A percentile compares a stretch with the other conserved stretches of the same genome.
These are phyloP conservation scores for Fusarium pininemorale DNA, from an alignment of 2,329 filamentous ascomycete genomes.

Conservation along the genomic window DNA sequence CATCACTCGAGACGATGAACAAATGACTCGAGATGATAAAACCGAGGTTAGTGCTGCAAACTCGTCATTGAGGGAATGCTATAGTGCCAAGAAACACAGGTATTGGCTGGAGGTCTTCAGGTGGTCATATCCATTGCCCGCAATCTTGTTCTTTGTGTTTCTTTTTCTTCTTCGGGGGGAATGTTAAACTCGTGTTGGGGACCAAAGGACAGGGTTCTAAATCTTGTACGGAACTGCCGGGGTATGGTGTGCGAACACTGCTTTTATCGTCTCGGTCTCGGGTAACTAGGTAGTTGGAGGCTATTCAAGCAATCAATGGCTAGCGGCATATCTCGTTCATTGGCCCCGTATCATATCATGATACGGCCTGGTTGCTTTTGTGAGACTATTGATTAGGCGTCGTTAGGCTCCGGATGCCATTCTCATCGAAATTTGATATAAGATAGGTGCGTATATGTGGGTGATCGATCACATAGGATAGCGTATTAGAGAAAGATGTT, in stretches of 20 bases:
- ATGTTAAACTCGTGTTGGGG: constrained; percentile 1
- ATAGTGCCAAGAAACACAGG: constrained; percentile 21
- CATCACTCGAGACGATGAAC: not conserved
- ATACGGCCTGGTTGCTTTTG: not conserved
- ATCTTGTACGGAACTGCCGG: constrained; percentile 2
- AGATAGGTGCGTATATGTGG: not conserved
- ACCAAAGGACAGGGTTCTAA: not conserved
- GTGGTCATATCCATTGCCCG: constrained; percentile 3
- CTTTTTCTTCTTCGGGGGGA: constrained; percentile 4
- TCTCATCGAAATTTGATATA: not conserved
- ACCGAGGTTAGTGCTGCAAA: constrained; percentile 22
- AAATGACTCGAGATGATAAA: constrained; percentile 8
- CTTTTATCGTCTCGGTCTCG: not conserved
- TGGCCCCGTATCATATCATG: not conserved
- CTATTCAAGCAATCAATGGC: not conserved
- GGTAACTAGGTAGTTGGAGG: not conserved
- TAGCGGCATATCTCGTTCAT: not conserved
- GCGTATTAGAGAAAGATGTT: not conserved
- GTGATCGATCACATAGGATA: not conserved
- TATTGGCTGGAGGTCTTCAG: constrained; percentile 8
- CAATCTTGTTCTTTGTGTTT: constrained; percentile 11
- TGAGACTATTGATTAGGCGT: not conserved
- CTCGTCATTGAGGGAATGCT: constrained; percentile 23
- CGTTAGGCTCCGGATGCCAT: not conserved
- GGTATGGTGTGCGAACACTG: not conserved